A percentile compares a stretch with the other conserved stretches of the same genome.
phyloP scores from a whole-genome alignment of 2,329 filamentous ascomycete genomes.

The Cryoendolithus antarcticus region DNA sequence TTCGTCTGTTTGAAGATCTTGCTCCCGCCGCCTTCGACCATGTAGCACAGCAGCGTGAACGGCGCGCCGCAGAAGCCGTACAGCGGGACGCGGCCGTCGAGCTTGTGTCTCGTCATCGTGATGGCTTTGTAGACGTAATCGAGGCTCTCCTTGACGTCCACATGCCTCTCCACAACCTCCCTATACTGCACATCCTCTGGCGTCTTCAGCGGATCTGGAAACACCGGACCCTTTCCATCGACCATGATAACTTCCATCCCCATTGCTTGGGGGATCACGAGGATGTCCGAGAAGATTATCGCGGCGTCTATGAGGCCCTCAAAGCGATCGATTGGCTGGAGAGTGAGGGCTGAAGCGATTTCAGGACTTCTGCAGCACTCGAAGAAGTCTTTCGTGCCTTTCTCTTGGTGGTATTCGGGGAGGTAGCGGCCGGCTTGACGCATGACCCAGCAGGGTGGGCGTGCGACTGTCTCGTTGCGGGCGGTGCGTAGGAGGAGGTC shows the following conservation, averaged over 20 bases:
- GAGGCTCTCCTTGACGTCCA: constrained; percentile 75
- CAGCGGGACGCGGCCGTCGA: constrained; percentile 76
- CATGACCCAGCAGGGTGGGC: constrained; percentile 98
- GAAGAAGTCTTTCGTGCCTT: constrained; percentile 87
- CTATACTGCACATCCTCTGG: constrained; percentile 76
- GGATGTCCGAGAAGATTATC: constrained; percentile 97
- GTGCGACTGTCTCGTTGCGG: constrained; percentile 78
- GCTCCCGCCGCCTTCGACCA: constrained; percentile 94
- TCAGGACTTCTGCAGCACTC: constrained; percentile 91
- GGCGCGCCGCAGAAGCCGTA: constrained; percentile 96
- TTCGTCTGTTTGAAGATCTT: constrained; percentile 92
- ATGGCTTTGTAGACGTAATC: constrained; percentile 96
- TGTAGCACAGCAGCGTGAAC: constrained; percentile 96
- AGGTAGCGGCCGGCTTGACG: constrained; percentile 96
- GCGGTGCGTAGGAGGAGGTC: constrained; percentile 84
- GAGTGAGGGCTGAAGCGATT: constrained; percentile 80
- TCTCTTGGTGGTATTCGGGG: constrained; percentile 93
- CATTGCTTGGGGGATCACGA: constrained; percentile 95
- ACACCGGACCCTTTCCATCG: constrained; percentile 91
- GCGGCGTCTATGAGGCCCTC: constrained; percentile 84
- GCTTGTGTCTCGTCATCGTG: constrained; percentile 75
- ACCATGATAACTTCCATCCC: constrained; percentile 99
- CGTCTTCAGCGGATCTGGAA: constrained; percentile 68
- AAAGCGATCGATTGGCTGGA: constrained; percentile 90
- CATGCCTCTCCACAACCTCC: constrained; percentile 59